Evolutionary conservation across 768 basidiomycete species (phyloP), one percentile per base, ranked within the genome.

Genomic region (Termitomyces titanicus): DNA sequence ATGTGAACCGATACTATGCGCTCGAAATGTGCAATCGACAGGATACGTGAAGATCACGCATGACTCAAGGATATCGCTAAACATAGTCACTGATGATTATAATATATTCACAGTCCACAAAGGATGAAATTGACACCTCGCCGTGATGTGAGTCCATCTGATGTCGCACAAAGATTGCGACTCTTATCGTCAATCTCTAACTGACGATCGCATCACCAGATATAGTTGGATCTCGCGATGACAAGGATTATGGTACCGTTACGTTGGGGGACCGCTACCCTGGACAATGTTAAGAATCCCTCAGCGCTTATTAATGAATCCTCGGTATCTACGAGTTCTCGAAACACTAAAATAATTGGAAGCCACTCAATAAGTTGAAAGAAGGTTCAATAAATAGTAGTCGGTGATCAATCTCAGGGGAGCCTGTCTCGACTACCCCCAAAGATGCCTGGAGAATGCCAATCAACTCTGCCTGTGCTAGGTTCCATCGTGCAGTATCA

Each of bases 401-500:
- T 10, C 43, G 48, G 54, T 40, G 37, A 39, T 51, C 39, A 39
- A 15, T 29, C 40, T 4, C 27, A 27, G 22, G 31, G 3, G 29
- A 29, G 29, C 33, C 39, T 22, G 24, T 39, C 17, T 39, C 49
- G 5, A 51, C 7, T 20, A 33, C 48, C 55, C 27, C 27, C 8
- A 15, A 46, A 38, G 18, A 51, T 55, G 55, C 24, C 34, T 56
- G 25, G 35, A 31, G 42, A 38, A n/a, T 40, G 34, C 6, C 24
- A 31, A 9, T 44, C 42, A 33, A 56, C 50, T 24, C 24, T 51
- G 27, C 34, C 49, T 2, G 43, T 46, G n/a, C n/a, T n/a, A 5
- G 37, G 44, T 25, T 39, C 8, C 15, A 51, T 43, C 9, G 15
- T 49, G 13, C 63, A 62, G 20, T 58, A 66, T 34, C 61, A 64